Base-by-base conservation (phyloP, 2,329 filamentous ascomycete genomes). In the Exophiala viscosa region DNA sequence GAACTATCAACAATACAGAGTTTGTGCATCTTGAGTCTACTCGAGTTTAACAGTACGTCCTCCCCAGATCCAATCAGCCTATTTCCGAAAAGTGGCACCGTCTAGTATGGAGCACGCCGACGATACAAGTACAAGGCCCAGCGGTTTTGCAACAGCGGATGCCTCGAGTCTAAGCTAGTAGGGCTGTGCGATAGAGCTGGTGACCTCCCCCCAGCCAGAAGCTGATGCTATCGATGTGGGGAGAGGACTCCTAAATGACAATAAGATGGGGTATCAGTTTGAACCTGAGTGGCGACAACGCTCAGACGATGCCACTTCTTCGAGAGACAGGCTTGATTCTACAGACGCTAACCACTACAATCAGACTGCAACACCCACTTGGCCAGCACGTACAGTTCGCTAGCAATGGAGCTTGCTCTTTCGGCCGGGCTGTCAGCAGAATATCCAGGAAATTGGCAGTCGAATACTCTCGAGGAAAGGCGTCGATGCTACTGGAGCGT, bases 381-480 rank as follows among this genome's bases (percentile, higher is more conserved):
- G 41, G 71, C 74, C 36, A 74, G 69, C 48, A 68, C 73, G 3
- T 69, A 74, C 51, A 72, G 69, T 53, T 74, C 72, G 42, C 62
- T 76, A 15, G 74, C 74, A 1, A 71, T 74, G 67, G 72, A 73
- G 40, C 59, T 77, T 11, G 72, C 73, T 8, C 70, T 73, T 45
- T 74, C 70, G 55, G 71, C 74, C 4, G 73, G 72, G 40, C 63
- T 77, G 5, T 69, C 68, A n/a, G 65, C 66, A 3, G 73, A 76
- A 55, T 17, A 50, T 36, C 23, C 36, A 20, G 45, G 47, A 28
- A 20, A 6, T 9, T 31, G 35, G 14, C 48, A 28, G 14, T 34
- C 42, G 18, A 17, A 44, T 10, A 13, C 15, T n/a, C 32, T 38
- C 15, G 47, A 57, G 17, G 51, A 57, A 28, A 52, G 51, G 44